A percentile compares a stretch with the other conserved stretches of the same genome.
Conservation (phyloP, 352 stramenopile species). For the Plasmopara muralis region DNA sequence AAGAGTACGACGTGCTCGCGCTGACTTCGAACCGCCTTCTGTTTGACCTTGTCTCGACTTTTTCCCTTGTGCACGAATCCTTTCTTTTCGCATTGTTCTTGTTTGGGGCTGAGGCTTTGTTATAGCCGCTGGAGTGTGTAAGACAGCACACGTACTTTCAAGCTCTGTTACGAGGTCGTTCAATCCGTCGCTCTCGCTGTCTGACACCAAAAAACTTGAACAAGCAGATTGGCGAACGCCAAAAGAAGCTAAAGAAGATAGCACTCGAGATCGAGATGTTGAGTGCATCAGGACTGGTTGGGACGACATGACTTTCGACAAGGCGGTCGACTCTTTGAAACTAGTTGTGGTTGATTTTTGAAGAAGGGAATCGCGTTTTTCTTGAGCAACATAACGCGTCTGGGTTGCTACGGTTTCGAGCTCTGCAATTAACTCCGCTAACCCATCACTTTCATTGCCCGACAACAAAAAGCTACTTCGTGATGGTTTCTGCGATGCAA, state of each 20-base stretch:
- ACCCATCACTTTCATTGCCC: conserved; percentile 39
- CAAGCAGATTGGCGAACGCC: conserved; percentile 16
- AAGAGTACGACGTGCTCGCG: conserved; percentile 3
- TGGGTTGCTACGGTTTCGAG: conserved; percentile 10
- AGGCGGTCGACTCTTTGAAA: no score
- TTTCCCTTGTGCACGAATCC: conserved; percentile 2
- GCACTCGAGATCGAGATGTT: not conserved
- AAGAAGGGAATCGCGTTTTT: conserved; percentile 1
- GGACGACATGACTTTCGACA: conserved; percentile 2
- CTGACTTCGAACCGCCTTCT: conserved; percentile 3
- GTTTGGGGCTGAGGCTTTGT: conserved; percentile 7
- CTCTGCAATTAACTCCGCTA: conserved; percentile 41
- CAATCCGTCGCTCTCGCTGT: conserved; percentile 44
- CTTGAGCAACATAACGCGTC: not conserved
- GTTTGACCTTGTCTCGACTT: conserved; percentile 5
- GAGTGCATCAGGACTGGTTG: not conserved
- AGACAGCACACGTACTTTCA: conserved; percentile 7
- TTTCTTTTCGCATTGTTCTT: conserved; percentile 4
- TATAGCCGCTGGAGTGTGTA: conserved; percentile 1
- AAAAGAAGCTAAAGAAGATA: not conserved
- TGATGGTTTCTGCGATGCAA: not conserved
- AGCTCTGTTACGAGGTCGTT: conserved; percentile 46
- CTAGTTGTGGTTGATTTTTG: conserved; percentile 1
- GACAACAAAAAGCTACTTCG: conserved; percentile 23
- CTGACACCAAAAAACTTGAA: conserved; percentile 30